These are phyloP conservation scores for Gelatoporia subvermispora DNA, from an alignment of 768 basidiomycete genomes.

Conservation along the genomic window DNA sequence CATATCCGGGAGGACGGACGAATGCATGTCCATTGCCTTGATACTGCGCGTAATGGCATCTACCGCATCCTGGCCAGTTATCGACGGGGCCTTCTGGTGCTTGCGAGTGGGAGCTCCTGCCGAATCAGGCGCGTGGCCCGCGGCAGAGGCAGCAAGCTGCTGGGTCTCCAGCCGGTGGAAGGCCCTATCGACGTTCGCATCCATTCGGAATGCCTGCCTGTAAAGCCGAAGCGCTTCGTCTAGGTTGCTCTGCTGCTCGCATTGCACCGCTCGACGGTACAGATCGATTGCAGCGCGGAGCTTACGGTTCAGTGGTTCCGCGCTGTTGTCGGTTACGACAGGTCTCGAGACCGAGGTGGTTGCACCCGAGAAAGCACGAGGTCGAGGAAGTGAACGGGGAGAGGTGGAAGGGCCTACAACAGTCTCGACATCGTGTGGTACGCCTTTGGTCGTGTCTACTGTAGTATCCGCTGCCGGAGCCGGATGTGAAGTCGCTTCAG, in stretches of 20 bases:
- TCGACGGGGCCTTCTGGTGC: not conserved
- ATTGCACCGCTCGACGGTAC: constrained; percentile 66
- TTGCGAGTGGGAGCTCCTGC: not conserved
- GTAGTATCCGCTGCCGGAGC: not conserved
- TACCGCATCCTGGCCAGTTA: not conserved
- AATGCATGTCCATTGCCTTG: not conserved
- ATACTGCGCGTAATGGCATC: constrained; percentile 6
- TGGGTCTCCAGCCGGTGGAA: constrained; percentile 55
- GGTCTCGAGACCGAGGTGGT: not conserved
- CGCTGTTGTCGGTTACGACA: not conserved
- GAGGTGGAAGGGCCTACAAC: not conserved
- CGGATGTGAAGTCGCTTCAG: not conserved
- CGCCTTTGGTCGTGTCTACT: not conserved
- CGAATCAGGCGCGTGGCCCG: not conserved
- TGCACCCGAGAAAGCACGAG: not conserved
- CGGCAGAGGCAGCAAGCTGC: constrained; percentile 7
- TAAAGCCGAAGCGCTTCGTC: constrained; percentile 76
- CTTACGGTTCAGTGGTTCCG: constrained; percentile 25
- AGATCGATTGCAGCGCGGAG: constrained; percentile 52
- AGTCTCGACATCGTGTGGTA: not conserved
- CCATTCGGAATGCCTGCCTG: constrained; percentile 73
- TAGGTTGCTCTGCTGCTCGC: constrained; percentile 69
- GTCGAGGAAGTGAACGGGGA: constrained; percentile 2
- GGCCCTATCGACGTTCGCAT: constrained; percentile 69
- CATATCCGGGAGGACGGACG: not conserved